Percentiles rank a stretch among this genome's conserved stretches.
Evolutionary conservation across 208 protist species (phyloP).

Genomic region (Vickermania ingenoplastis): DNA sequence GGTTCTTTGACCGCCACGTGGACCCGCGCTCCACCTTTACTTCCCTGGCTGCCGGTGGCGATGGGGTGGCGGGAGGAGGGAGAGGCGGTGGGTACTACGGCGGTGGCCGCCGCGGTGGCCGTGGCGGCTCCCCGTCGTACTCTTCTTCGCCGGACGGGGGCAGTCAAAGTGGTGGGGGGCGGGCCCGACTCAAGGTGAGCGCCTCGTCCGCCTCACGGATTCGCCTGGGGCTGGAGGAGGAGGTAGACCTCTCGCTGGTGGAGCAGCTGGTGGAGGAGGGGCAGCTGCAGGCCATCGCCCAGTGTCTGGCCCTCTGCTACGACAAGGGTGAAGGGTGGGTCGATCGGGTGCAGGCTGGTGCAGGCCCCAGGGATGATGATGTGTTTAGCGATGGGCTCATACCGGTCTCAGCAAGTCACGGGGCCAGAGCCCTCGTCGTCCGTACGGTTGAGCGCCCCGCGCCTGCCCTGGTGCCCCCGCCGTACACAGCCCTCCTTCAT

Average conservation of each 20-base stretch:
- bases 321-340: conserved; percentile 18
- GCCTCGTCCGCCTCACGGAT: conserved; percentile 22
- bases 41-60: not conserved
- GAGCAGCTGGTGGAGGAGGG: conserved; percentile 90
- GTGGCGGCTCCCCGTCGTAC: not conserved
- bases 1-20: conserved; percentile 4
- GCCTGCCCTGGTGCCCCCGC: not conserved
- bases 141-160: not conserved
- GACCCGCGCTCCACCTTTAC: conserved; percentile 3
- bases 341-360: conserved; percentile 6
- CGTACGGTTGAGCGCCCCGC: not conserved
- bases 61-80: not conserved
- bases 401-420: too few relatives aligned
- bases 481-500: not conserved
- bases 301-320: conserved; percentile 61
- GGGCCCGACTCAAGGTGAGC: conserved; percentile 43
- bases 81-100: not conserved
- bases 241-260: conserved; percentile 62
- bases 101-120: not conserved
- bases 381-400: not conserved
- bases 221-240: conserved; percentile 40
- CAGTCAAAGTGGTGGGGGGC: not conserved
- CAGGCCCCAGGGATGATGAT: not conserved
- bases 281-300: conserved; percentile 80
- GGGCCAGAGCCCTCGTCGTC: too few relatives aligned